Percentiles rank a stretch among this genome's conserved stretches.
Evolutionary conservation across 78 protist genomes (phyloP).

Genomic region (Dictyostelium purpureum): DNA sequence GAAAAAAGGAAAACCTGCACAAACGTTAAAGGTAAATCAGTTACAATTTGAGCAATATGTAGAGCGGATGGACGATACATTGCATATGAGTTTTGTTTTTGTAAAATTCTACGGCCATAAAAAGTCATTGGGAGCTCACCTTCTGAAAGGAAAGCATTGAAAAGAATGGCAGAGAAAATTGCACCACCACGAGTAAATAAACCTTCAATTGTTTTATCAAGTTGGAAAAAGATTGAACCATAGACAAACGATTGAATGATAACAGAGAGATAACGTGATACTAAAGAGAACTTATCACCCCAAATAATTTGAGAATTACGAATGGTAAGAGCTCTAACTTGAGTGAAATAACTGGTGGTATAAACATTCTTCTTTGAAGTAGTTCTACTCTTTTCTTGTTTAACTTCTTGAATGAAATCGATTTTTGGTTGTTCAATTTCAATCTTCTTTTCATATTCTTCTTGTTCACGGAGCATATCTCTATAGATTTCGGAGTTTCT

Average conservation of each 20-base stretch:
- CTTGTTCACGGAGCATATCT: neutral
- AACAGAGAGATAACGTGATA: conserved; percentile 4
- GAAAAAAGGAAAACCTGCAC: conserved; percentile 26
- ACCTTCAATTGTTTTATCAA: neutral
- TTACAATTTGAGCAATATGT: conserved; percentile 31
- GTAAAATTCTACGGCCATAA: conserved; percentile 42
- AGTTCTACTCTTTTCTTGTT: conserved; percentile 28
- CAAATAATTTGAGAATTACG: conserved; percentile 30
- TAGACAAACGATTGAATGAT: conserved; percentile 31
- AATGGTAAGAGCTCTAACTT: conserved; percentile 24
- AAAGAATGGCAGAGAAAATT: conserved; percentile 12
- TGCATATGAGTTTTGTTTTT: conserved; percentile 72
- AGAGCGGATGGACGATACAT: conserved; percentile 64
- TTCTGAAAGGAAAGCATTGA: neutral
- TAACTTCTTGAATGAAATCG: conserved; percentile 24
- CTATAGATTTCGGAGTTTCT: conserved; percentile 1
- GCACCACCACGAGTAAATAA: conserved; percentile 65
- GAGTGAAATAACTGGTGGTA: conserved; percentile 1
- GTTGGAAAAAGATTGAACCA: conserved; percentile 30
- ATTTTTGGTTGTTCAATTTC: conserved; percentile 19
- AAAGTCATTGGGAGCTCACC: conserved; percentile 18
- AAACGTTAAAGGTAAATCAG: conserved; percentile 16
- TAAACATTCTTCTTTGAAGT: conserved; percentile 3
- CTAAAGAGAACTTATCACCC: conserved; percentile 29
- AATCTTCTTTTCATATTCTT: conserved; percentile 21